Evolutionary conservation across 2,329 filamentous ascomycete species (phyloP).

Genomic region (Calonectria ilicicola): DNA sequence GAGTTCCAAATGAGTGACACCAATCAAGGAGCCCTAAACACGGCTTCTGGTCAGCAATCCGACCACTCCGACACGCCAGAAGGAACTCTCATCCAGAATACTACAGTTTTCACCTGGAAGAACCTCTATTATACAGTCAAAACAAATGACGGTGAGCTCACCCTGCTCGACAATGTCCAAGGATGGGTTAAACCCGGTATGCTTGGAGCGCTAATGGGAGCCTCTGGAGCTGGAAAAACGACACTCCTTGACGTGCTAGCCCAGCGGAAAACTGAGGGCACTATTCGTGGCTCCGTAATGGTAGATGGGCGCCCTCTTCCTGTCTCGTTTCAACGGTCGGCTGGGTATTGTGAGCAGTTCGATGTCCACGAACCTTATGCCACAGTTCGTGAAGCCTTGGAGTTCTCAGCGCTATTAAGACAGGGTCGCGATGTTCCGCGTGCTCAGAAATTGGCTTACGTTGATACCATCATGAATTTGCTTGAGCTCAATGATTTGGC

Average conservation of each 20-base stretch:
- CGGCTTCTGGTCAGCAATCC: no score
- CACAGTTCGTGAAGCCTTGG: constrained; percentile 64
- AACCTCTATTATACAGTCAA: constrained; percentile 80
- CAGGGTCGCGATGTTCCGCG: not conserved
- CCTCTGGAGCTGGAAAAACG: constrained; percentile 85
- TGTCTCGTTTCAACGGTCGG: constrained; percentile 81
- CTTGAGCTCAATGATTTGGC: not conserved
- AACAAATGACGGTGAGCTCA: constrained; percentile 44
- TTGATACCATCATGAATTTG: not conserved
- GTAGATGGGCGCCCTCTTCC: constrained; percentile 78
- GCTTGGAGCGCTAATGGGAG: constrained; percentile 85
- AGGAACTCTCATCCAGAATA: constrained; percentile 41
- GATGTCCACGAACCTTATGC: constrained; percentile 73
- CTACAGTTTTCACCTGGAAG: constrained; percentile 74
- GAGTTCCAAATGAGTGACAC: no score
- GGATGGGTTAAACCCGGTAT: constrained; percentile 85
- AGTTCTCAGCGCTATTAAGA: not conserved
- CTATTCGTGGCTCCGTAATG: constrained; percentile 80
- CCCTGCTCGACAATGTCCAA: constrained; percentile 64
- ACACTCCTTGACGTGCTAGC: constrained; percentile 82
- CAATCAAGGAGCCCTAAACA: no score
- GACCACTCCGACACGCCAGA: not conserved
- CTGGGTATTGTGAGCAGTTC: constrained; percentile 73
- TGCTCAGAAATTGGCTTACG: not conserved
- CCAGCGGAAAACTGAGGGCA: constrained; percentile 79